A percentile compares a stretch with the other conserved stretches of the same genome.
phyloP scores from a whole-genome alignment of 768 basidiomycete genomes.

The Psilocybe cyanescens region DNA sequence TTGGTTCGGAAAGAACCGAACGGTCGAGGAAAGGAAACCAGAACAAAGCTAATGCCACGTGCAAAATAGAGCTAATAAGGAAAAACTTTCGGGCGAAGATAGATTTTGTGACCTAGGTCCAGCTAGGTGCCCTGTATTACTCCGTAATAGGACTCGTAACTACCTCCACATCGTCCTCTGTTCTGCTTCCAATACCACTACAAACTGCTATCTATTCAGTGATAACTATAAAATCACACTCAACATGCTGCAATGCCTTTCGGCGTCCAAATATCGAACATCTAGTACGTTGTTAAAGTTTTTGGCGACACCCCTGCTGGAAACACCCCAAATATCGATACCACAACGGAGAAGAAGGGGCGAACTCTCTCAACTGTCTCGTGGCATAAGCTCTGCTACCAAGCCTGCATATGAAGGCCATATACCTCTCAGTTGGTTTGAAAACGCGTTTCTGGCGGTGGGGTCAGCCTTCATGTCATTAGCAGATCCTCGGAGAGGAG shows the following conservation, averaged over 20 bases:
- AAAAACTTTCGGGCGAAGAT: no score
- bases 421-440: slow-evolving; percentile 80
- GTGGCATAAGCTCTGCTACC: slow-evolving; percentile 16
- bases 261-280: neutral
- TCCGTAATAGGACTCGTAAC: no score
- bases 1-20: no score
- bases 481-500: slow-evolving; percentile 80
- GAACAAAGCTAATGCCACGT: no score
- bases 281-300: slow-evolving; percentile 5
- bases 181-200: neutral
- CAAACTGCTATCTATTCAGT: neutral
- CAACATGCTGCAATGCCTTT: slow-evolving; percentile 4
- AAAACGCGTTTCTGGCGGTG: slow-evolving; percentile 82
- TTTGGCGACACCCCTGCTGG: slow-evolving; percentile 3
- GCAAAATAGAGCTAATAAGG: no score
- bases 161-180: neutral
- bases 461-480: slow-evolving; percentile 88
- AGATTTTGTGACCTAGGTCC: no score
- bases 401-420: slow-evolving; percentile 75
- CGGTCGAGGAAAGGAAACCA: no score
- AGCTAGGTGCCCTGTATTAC: no score
- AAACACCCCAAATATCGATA: neutral
- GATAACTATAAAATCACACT: neutral
- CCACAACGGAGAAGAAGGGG: neutral
- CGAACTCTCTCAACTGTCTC: neutral